These are phyloP conservation scores for Hanseniaspora occidentalis DNA, from an alignment of 805 yeast species.

Conservation along the genomic window DNA sequence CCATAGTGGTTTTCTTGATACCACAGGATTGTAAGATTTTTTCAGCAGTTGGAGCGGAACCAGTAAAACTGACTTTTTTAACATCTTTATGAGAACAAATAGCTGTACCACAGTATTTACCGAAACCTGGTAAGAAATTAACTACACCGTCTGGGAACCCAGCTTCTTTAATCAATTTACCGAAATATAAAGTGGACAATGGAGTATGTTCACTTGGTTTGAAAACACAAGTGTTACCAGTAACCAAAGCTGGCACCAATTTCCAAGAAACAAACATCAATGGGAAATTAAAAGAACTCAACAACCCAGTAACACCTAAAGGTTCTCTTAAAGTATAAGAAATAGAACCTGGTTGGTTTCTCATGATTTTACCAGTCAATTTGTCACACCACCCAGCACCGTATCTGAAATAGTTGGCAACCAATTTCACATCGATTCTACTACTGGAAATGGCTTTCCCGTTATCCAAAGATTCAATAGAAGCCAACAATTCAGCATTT, in stretches of 20 bases:
- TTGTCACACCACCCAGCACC: constrained; percentile 79
- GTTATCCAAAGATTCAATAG: constrained; percentile 78
- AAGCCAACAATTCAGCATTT: constrained; percentile 61
- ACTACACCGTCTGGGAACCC: constrained; percentile 78
- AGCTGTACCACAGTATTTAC: constrained; percentile 62
- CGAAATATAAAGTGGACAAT: constrained; percentile 61
- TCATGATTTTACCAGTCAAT: constrained; percentile 39
- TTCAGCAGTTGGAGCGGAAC: constrained; percentile 76
- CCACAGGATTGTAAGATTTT: constrained; percentile 63
- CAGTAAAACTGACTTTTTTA: constrained; percentile 77
- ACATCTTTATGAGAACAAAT: constrained; percentile 57
- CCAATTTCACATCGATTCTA: constrained; percentile 62
- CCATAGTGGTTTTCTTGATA: constrained; percentile 71
- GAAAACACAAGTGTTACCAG: constrained; percentile 75
- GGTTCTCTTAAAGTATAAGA: constrained; percentile 68
- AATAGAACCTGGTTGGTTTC: constrained; percentile 48
- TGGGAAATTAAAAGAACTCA: constrained; percentile 93
- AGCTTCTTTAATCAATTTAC: constrained; percentile 53
- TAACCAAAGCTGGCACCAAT: constrained; percentile 73
- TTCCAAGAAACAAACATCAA: constrained; percentile 81
- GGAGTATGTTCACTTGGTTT: constrained; percentile 88
- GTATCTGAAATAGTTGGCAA: constrained; percentile 61
- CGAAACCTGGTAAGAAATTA: constrained; percentile 69
- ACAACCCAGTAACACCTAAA: constrained; percentile 78
- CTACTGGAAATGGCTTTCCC: constrained; percentile 74